phyloP scores from a whole-genome alignment of 2,329 filamentous ascomycete genomes.

The Arthrobotrys entomopaga region DNA sequence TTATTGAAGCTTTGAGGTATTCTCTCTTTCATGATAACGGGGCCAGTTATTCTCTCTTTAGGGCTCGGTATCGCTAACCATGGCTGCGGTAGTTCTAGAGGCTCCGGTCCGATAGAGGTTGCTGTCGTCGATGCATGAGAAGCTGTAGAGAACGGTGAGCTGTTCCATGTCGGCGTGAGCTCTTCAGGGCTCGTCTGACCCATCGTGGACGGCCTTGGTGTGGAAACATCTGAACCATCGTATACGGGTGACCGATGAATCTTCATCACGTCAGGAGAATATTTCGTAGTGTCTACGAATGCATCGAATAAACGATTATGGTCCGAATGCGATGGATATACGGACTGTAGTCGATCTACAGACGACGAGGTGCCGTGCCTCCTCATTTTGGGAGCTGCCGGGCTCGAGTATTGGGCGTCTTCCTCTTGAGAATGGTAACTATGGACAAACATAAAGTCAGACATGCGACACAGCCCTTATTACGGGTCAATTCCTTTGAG shows the following conservation, averaged over 20 bases:
- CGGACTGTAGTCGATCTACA: neutral
- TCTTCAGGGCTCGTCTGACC: neutral
- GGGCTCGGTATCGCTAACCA: constrained; percentile 15
- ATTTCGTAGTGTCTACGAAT: constrained; percentile 11
- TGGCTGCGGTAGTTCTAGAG: constrained; percentile 16
- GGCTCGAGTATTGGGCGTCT: neutral
- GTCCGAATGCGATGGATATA: neutral
- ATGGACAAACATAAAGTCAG: no score
- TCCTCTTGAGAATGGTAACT: constrained; percentile 1
- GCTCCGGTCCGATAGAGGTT: constrained; percentile 12
- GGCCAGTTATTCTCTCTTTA: constrained; percentile 5
- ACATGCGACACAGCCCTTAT: no score
- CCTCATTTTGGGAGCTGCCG: constrained; percentile 2
- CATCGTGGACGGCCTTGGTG: constrained; percentile 3
- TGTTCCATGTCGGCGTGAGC: constrained; percentile 9
- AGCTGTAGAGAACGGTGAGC: constrained; percentile 19
- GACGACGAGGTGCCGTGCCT: neutral
- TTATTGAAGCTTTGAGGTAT: no score
- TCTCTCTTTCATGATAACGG: constrained; percentile 2
- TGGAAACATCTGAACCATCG: neutral
- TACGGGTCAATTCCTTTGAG: neutral
- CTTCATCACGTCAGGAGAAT: constrained; percentile 20
- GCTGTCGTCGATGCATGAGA: constrained; percentile 19
- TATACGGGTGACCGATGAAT: constrained; percentile 1
- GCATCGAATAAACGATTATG: constrained; percentile 2